phyloP scores from a whole-genome alignment of 768 basidiomycete species.

The Termitomyces heimii region DNA sequence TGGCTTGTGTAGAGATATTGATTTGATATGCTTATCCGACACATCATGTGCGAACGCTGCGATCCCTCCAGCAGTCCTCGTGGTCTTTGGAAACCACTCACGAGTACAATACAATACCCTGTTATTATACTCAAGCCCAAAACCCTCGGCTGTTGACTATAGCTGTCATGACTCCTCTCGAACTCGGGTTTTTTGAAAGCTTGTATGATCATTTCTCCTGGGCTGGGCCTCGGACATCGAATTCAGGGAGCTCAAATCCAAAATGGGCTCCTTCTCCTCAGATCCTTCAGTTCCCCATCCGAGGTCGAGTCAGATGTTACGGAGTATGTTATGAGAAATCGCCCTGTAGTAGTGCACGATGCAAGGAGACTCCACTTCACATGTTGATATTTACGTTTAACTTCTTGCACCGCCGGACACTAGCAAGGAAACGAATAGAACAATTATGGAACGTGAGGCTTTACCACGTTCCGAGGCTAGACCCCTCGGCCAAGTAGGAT shows the following conservation, averaged over 20 bases:
- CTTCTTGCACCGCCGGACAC: not conserved
- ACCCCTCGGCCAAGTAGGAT: slow-evolving; percentile 4
- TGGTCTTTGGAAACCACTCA: not conserved
- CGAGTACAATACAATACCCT: not conserved
- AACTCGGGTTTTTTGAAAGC: slow-evolving; percentile 1
- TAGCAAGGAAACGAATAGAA: not conserved
- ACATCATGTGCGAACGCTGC: not conserved
- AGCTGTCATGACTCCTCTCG: not conserved
- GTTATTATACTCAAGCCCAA: not conserved
- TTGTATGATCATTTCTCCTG: not conserved
- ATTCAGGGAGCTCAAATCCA: not conserved
- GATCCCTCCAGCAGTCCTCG: not conserved
- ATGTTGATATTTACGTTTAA: not conserved
- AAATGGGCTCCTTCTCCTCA: not conserved
- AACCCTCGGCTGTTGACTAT: not conserved
- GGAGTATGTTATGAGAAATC: not conserved
- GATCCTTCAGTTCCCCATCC: not conserved
- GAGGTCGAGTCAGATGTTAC: not conserved
- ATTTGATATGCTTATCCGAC: not conserved
- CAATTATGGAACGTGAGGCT: not conserved
- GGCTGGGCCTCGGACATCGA: slow-evolving; percentile 1
- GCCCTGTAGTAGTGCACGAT: not conserved
- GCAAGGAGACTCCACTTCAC: not conserved
- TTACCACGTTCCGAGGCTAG: slow-evolving; percentile 7
- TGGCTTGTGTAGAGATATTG: not conserved